A percentile compares a stretch with the other conserved stretches of the same genome.
phyloP scores from a whole-genome alignment of 495 filamentous ascomycete species.

The Platismatia glauca region DNA sequence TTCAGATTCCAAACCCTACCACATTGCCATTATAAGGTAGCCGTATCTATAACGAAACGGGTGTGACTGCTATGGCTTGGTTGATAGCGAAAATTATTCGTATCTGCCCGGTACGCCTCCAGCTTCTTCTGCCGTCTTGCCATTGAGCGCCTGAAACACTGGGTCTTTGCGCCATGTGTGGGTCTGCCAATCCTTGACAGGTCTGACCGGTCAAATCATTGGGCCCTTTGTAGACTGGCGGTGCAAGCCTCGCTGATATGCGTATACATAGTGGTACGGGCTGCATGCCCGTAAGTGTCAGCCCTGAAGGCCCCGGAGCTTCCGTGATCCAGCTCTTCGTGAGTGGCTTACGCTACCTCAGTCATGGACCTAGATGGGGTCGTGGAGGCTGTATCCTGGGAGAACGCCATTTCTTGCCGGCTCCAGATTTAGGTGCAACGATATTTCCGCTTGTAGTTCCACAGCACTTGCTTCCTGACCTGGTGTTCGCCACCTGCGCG shows the following conservation, averaged over 20 bases:
- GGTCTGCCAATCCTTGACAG: neutral
- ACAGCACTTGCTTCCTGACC: neutral
- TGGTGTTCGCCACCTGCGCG: neutral
- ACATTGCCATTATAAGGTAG: neutral
- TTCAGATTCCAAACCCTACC: neutral
- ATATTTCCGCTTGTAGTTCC: neutral
- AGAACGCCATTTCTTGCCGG: neutral
- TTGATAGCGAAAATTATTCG: neutral
- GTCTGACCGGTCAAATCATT: neutral
- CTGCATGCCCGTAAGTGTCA: neutral
- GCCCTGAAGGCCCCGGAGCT: neutral
- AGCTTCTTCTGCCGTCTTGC: neutral
- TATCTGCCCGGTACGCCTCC: neutral
- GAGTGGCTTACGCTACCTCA: neutral
- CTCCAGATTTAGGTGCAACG: neutral
- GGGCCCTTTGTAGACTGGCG: neutral
- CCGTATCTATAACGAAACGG: neutral
- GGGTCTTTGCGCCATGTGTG: neutral
- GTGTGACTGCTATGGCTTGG: neutral
- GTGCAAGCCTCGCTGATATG: neutral
- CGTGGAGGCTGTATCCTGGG: neutral
- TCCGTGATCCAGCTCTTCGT: neutral
- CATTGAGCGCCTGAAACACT: neutral
- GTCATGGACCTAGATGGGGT: too few relatives aligned
- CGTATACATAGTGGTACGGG: neutral